phyloP scores from a whole-genome alignment of 2,329 filamentous ascomycete species.

The Biscogniauxia mediterranea region DNA sequence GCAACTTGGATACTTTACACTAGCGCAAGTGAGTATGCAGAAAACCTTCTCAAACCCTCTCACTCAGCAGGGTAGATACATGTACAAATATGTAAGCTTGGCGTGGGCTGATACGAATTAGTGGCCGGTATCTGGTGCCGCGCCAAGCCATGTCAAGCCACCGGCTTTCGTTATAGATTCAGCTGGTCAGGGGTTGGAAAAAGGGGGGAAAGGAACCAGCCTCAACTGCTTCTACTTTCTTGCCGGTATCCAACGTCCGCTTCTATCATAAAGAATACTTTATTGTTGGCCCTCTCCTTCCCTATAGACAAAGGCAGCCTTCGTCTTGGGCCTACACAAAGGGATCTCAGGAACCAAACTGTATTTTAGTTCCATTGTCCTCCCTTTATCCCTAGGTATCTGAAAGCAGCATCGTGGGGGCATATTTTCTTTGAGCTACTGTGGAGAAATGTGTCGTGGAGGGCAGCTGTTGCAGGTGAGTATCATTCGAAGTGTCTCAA shows the following conservation, averaged over 20 bases:
- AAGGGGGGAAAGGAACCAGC: no score
- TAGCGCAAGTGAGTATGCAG: slow-evolving; percentile 23
- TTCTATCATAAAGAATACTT: background rate
- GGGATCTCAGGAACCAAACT: no score
- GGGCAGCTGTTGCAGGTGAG: no score
- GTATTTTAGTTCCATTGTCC: no score
- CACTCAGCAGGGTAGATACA: slow-evolving; percentile 25
- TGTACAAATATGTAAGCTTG: no score
- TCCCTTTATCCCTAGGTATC: no score
- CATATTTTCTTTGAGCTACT: no score
- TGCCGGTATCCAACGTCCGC: background rate
- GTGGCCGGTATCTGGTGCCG: background rate
- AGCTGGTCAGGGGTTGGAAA: background rate
- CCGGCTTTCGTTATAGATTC: background rate
- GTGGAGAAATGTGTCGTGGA: no score
- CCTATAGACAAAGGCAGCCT: no score
- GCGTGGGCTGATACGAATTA: background rate
- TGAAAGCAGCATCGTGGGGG: no score
- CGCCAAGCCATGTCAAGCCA: background rate
- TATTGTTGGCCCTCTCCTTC: background rate
- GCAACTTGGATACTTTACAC: slow-evolving; percentile 31
- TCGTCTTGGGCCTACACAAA: no score
- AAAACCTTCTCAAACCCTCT: slow-evolving; percentile 56
- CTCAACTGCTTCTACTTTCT: background rate
- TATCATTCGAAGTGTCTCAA: no score